Percentiles rank a stretch among this genome's conserved stretches.
These are phyloP conservation scores for Coemansia sp. DNA, from an alignment of 192 early-diverging fungal genomes.

Conservation along the genomic window DNA sequence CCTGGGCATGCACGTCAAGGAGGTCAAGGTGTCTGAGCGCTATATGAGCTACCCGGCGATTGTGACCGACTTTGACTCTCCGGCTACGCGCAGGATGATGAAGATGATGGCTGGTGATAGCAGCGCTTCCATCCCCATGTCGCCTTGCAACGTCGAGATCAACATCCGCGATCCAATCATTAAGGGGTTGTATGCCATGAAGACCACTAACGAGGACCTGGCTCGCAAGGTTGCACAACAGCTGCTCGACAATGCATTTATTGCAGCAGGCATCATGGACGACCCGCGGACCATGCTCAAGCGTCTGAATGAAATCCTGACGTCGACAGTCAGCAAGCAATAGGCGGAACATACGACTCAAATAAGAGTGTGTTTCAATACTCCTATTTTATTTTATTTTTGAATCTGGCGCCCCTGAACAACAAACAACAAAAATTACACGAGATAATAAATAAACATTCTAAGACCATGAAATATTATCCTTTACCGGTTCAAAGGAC, in stretches of 20 bases:
- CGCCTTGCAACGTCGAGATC: slow-evolving; percentile 70
- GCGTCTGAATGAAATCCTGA: slow-evolving; percentile 61
- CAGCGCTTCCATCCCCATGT: slow-evolving; percentile 52
- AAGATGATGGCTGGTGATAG: slow-evolving; percentile 50
- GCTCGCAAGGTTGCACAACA: slow-evolving; percentile 68
- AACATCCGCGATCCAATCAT: slow-evolving; percentile 69
- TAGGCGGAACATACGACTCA: background rate
- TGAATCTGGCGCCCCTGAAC: too few relatives aligned
- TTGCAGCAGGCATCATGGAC: slow-evolving; percentile 73
- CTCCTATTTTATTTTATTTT: slow-evolving; percentile 1
- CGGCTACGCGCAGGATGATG: slow-evolving; percentile 64
- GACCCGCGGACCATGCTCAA: slow-evolving; percentile 75
- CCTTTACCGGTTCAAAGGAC: background rate
- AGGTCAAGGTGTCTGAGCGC: slow-evolving; percentile 69
- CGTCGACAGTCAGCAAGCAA: slow-evolving; percentile 12
- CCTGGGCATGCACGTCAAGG: slow-evolving; percentile 62
- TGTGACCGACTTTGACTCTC: slow-evolving; percentile 69
- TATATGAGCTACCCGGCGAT: slow-evolving; percentile 70
- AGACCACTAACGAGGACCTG: slow-evolving; percentile 56
- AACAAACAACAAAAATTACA: too few relatives aligned
- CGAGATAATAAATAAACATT: too few relatives aligned
- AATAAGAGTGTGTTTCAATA: background rate
- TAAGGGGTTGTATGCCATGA: slow-evolving; percentile 59
- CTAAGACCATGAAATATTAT: too few relatives aligned
- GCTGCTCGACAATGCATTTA: slow-evolving; percentile 70